Base-by-base conservation (phyloP, 192 early-diverging fungal species). In the Chytriomyces hyalinus region DNA sequence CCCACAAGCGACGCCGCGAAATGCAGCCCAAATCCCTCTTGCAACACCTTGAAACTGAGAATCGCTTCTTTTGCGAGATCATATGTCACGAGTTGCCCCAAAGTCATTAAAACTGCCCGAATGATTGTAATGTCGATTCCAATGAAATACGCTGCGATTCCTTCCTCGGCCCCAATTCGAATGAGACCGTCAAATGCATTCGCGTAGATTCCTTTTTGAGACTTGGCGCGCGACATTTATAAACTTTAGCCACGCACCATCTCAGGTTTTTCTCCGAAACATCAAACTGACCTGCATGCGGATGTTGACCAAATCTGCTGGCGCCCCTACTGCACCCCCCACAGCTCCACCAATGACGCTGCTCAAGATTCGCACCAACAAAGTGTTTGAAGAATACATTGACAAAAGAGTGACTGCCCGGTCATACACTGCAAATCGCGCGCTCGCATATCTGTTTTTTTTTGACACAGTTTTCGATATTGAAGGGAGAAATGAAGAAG, bases 131-230 rank as follows among this genome's bases (percentile, higher is more conserved):
- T 68, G 3, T 46, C 74, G 5, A 65, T 45, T 22, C 78, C 74
- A n/a, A 53, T 48, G 5, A 36, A 81, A 7, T 80, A 49, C 24
- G 22, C 64, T 2, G 43, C 13, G 8, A 75, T 24, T 13, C 81
- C 81, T 62, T 82, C 81, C 7, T 63, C 22, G 7, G 65, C 60
- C 5, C 26, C 65, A 45, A 82, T 82, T 61, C 44, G 64, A 22
- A 66, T 10, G 36, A 82, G 71, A 28, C 66, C 81, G 49, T 82
- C 49, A 26, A 80, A 79, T 11, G 80, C 80, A 49, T 64, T 61
- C 5, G 72, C 28, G 46, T 80, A 80, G 13, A 45, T 28, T 20
- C 17, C 50, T 70, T 57, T 2, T 57, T 57, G 53, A 57, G 36
- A 36, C 36, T 36, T n/a, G 28, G 36, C 36, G 24, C 24, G 24